phyloP scores from a whole-genome alignment of 2,329 filamentous ascomycete genomes.

The Claviceps spartinae region DNA sequence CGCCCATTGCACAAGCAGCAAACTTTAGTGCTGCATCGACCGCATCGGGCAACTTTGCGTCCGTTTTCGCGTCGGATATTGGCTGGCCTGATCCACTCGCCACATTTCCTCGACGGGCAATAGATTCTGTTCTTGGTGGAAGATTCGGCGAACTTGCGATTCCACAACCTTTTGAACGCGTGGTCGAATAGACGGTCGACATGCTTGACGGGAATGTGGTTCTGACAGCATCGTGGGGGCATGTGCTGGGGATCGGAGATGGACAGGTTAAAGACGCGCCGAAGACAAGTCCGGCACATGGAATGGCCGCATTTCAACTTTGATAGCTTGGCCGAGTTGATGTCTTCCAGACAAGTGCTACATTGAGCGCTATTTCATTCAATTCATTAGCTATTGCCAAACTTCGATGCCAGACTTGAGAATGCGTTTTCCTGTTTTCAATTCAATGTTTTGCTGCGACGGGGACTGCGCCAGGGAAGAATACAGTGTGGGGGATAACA shows the following conservation, averaged over 20 bases:
- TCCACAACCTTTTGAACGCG: conserved; percentile 68
- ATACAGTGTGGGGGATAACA: not conserved
- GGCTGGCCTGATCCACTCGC: conserved; percentile 65
- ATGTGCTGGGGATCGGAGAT: conserved; percentile 66
- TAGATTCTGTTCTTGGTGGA: conserved; percentile 63
- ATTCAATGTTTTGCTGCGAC: not conserved
- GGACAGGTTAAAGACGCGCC: conserved; percentile 60
- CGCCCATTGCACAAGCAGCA: conserved; percentile 61
- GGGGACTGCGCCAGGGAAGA: not conserved
- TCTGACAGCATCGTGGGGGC: conserved; percentile 69
- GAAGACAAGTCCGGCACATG: conserved; percentile 69
- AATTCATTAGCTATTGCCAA: conserved; percentile 6
- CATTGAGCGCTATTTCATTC: conserved; percentile 48
- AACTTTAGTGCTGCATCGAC: conserved; percentile 57
- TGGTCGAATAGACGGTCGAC: conserved; percentile 63
- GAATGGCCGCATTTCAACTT: conserved; percentile 67
- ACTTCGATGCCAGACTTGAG: no score
- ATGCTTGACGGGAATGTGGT: conserved; percentile 61
- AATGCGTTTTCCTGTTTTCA: no score
- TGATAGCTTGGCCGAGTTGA: conserved; percentile 48
- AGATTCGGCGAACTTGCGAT: conserved; percentile 65
- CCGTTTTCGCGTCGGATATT: conserved; percentile 47
- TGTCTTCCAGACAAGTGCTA: conserved; percentile 57
- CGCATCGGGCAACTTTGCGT: conserved; percentile 56
- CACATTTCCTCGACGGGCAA: conserved; percentile 60